A percentile compares a stretch with the other conserved stretches of the same genome.
phyloP scores from a whole-genome alignment of 345 rosid genomes.

The Carallia brachiata region DNA sequence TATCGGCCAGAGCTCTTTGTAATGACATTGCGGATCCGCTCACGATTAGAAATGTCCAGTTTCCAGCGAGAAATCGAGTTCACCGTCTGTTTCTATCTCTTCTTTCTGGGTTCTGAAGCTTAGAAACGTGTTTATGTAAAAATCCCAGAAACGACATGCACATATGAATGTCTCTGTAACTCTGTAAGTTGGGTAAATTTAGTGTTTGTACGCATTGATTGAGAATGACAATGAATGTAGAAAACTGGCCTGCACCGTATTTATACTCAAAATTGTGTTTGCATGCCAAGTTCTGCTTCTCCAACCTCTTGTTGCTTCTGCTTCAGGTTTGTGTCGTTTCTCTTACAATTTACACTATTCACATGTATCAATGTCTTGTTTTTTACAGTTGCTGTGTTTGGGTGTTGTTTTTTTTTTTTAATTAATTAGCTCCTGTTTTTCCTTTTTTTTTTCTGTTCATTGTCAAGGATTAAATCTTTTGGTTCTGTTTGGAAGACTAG shows the following conservation, averaged over 20 bases:
- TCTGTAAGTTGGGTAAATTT: background rate
- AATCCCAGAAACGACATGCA: background rate
- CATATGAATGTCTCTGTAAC: background rate
- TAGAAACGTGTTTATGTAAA: background rate
- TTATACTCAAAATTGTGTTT: slow-evolving; percentile 71
- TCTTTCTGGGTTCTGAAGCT: background rate
- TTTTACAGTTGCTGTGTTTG: too few species aligned
- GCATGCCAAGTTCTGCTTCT: slow-evolving; percentile 81
- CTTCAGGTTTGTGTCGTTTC: slow-evolving; percentile 45
- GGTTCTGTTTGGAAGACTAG: too few species aligned
- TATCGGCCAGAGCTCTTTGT: too few species aligned
- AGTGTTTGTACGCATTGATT: background rate
- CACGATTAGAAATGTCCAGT: too few species aligned
- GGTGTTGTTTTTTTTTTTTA: too few species aligned
- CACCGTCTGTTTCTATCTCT: too few species aligned
- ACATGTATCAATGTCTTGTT: background rate
- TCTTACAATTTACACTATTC: background rate
- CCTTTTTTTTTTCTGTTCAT: too few species aligned
- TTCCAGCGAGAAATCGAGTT: too few species aligned
- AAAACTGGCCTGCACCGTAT: slow-evolving; percentile 51
- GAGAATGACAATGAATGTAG: slow-evolving; percentile 53
- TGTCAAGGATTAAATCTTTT: too few species aligned
- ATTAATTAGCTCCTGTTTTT: too few species aligned
- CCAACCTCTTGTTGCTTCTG: slow-evolving; percentile 80
- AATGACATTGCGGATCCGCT: too few species aligned